phyloP scores from a whole-genome alignment of 2,329 filamentous ascomycete genomes.

The Furcasterigmium furcatum region DNA sequence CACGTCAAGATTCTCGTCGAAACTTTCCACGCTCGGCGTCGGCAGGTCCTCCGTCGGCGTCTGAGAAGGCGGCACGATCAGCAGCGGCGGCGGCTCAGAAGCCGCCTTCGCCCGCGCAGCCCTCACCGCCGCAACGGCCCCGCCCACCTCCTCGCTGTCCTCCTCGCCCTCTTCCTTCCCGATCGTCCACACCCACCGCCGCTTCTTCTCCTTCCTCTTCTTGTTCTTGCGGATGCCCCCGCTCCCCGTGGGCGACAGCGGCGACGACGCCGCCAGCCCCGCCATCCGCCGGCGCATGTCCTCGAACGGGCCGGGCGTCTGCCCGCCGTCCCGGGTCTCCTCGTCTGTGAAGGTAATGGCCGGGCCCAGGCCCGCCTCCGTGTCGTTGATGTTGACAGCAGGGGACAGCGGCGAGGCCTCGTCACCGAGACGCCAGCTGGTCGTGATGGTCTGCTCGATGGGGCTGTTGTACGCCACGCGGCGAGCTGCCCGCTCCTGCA shows the following conservation, averaged over 20 bases:
- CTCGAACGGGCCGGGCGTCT: conserved; percentile 61
- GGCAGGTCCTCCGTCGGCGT: conserved; percentile 23
- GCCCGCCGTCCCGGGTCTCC: conserved; percentile 57
- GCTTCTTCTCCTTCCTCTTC: conserved; percentile 56
- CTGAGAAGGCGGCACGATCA: conserved; percentile 9
- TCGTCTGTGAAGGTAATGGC: conserved; percentile 49
- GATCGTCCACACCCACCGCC: conserved; percentile 66
- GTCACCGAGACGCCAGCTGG: conserved; percentile 55
- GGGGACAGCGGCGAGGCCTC: conserved; percentile 49
- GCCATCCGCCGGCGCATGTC: conserved; percentile 59
- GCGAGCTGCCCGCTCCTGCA: conserved; percentile 51
- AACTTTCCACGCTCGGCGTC: conserved; percentile 37
- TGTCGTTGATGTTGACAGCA: conserved; percentile 21
- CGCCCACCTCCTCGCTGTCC: conserved; percentile 37
- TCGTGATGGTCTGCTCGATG: conserved; percentile 61
- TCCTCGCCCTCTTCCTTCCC: conserved; percentile 46
- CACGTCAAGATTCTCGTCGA: conserved; percentile 32
- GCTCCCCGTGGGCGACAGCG: conserved; percentile 32
- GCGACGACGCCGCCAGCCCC: conserved; percentile 37
- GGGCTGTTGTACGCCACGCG: conserved; percentile 62
- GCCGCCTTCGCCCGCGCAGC: conserved; percentile 21
- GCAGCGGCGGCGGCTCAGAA: conserved; percentile 15
- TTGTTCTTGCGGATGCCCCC: conserved; percentile 46
- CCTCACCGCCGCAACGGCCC: conserved; percentile 36
- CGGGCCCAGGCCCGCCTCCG: conserved; percentile 42